Evolutionary conservation across 345 rosid genomes (phyloP).

Genomic region (Limnanthes douglasii): DNA sequence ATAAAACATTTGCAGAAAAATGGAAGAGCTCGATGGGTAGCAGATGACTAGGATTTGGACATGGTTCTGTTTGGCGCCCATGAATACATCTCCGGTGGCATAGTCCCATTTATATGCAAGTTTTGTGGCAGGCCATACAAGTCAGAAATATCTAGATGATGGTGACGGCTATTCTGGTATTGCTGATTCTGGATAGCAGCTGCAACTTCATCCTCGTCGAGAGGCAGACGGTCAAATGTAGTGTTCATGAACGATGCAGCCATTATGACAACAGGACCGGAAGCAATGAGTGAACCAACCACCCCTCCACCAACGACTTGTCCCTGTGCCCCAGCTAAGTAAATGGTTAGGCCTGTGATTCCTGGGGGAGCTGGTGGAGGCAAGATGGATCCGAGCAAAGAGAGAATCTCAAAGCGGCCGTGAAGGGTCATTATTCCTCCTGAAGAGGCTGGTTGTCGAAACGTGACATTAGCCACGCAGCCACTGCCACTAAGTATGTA

Average conservation of each 20-base stretch:
- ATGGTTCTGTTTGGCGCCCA: conserved; percentile 18
- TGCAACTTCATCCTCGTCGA: conserved; percentile 53
- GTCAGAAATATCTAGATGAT: conserved; percentile 40
- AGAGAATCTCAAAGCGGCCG: conserved; percentile 91
- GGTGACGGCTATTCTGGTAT: conserved; percentile 42
- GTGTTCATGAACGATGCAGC: conserved; percentile 92
- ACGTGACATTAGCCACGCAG: conserved; percentile 73
- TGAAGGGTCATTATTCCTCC: conserved; percentile 83
- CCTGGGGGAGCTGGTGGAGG: conserved; percentile 91
- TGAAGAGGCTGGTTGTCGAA: conserved; percentile 68
- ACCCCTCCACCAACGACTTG: conserved; percentile 91
- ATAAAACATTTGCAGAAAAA: conserved; percentile 5
- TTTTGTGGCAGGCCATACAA: conserved; percentile 55
- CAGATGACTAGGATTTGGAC: background rate
- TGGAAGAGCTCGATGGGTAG: background rate
- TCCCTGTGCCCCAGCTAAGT: conserved; percentile 88
- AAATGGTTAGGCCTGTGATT: conserved; percentile 69
- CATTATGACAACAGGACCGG: conserved; percentile 88
- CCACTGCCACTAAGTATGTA: conserved; percentile 74
- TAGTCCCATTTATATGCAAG: conserved; percentile 40
- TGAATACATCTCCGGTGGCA: conserved; percentile 45
- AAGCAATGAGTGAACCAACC: conserved; percentile 73
- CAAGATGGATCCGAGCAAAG: conserved; percentile 77
- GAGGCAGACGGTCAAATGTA: conserved; percentile 74
- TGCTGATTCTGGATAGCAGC: conserved; percentile 29